Evolutionary conservation across 352 stramenopile genomes (phyloP).

Genomic region (Plasmopara muralis): DNA sequence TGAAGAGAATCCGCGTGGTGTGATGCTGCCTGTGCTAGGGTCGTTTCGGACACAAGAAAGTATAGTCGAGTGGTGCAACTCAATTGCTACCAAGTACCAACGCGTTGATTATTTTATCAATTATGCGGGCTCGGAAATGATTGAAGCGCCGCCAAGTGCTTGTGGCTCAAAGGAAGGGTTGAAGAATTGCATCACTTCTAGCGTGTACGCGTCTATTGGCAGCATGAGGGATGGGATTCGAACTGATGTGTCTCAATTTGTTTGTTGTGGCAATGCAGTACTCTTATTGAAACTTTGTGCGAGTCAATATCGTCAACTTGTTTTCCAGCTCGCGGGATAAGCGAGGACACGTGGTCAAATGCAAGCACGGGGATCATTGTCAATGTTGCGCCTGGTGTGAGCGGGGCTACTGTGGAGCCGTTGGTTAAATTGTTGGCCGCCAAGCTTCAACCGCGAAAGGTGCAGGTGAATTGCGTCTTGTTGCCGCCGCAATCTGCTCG

Average conservation of each 20-base stretch:
- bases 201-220: constrained; percentile 13
- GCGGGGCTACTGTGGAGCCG: constrained; percentile 24
- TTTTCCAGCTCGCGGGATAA: constrained; percentile 11
- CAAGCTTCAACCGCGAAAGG: constrained; percentile 32
- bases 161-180: constrained; percentile 6
- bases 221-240: background rate
- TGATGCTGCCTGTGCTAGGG: constrained; percentile 50
- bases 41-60: constrained; percentile 40
- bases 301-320: constrained; percentile 24
- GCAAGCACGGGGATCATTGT: constrained; percentile 22
- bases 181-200: constrained; percentile 9
- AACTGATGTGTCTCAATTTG: constrained; percentile 7
- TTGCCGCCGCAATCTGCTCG: constrained; percentile 15
- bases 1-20: constrained; percentile 34
- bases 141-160: constrained; percentile 6
- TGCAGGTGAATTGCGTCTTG: constrained; percentile 55
- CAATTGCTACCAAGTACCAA: constrained; percentile 48
- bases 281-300: constrained; percentile 19
- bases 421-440: constrained; percentile 36
- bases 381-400: constrained; percentile 14
- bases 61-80: constrained; percentile 52
- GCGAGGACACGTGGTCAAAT: constrained; percentile 13
- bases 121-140: constrained; percentile 30
- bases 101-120: constrained; percentile 68
- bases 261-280: constrained; percentile 10